A percentile compares a stretch with the other conserved stretches of the same genome.
phyloP scores from a whole-genome alignment of 2,329 filamentous ascomycete genomes.

The Aspergillus luchuensis region DNA sequence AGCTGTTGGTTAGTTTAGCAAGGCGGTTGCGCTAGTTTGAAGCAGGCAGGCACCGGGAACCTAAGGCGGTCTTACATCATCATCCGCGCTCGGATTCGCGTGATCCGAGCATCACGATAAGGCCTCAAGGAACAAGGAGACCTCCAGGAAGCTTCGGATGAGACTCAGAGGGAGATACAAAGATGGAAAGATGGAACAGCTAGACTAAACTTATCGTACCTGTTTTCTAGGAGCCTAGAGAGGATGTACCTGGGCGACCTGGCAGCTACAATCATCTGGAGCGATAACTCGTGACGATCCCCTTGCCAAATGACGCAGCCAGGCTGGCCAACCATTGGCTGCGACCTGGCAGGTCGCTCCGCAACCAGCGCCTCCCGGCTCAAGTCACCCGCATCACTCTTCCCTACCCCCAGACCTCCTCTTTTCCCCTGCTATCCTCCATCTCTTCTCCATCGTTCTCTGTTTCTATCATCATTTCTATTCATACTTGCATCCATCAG shows the following conservation, averaged over 20 bases:
- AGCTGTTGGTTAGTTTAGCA: neutral
- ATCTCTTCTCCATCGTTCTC: slow-evolving; percentile 28
- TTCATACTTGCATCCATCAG: slow-evolving; percentile 19
- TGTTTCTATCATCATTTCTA: slow-evolving; percentile 26
- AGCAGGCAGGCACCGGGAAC: slow-evolving; percentile 3
- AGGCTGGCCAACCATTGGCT: slow-evolving; percentile 22
- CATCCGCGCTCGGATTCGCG: slow-evolving; percentile 2
- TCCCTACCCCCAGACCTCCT: slow-evolving; percentile 24
- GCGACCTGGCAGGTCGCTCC: slow-evolving; percentile 19
- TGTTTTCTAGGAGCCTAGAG: neutral
- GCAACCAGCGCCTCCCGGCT: slow-evolving; percentile 22
- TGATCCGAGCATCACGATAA: slow-evolving; percentile 5
- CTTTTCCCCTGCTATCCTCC: slow-evolving; percentile 18
- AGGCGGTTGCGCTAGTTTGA: slow-evolving; percentile 2
- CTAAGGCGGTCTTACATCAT: slow-evolving; percentile 19
- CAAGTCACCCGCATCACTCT: slow-evolving; percentile 22
- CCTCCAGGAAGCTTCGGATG: neutral
- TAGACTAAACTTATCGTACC: neutral
- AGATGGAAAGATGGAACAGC: neutral
- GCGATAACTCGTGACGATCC: slow-evolving; percentile 20
- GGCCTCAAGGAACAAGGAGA: neutral
- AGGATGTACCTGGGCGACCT: neutral
- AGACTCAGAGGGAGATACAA: neutral
- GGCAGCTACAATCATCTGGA: slow-evolving; percentile 17
- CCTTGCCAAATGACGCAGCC: slow-evolving; percentile 27